Evolutionary conservation across 495 filamentous ascomycete genomes (phyloP), one percentile per base, ranked within the genome.

Genomic region (Hyaloscypha finlandica): DNA sequence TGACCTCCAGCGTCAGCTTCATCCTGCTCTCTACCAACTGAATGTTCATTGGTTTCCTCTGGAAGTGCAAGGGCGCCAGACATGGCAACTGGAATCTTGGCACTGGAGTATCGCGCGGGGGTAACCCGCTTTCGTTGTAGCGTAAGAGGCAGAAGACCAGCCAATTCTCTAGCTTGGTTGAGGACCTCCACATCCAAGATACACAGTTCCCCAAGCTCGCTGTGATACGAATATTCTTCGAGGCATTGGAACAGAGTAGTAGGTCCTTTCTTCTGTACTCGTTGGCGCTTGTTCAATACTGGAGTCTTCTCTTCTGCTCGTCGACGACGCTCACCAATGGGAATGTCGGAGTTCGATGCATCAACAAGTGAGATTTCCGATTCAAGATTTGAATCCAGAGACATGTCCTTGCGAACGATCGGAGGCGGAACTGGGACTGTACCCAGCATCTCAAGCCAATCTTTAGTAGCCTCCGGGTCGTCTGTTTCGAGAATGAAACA

Each of bases 381-480:
- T 6, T 29, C 62, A 33, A 64, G 52, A 2, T n/a, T 4, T 16
- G 62, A 22, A 56, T 64, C 52, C 1, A 64, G 12, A 6, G 16
- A 6, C 29, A 56, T 6, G 12, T 55, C 37, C 32, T 57, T 55
- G 12, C 16, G 37, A 29, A 31, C 37, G 6, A 59, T 65, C 22
- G 63, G 63, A 20, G 54, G 63, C 42, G 63, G 63, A 16, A 67
- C 32, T 5, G 55, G 55, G 3, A 48, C 31, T 11, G 55, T 32
- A 11, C 93, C 92, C 30, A 99, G 76, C 79, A 97, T 89, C 39
- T 90, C 81, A 33, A 97, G 79, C 96, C 96, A 99, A 74, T 98
- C 94, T 14, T 78, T 60, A n/a, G 86, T 87, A 62, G 93, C 84
- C 55, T 90, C 89, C 57, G 92, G 87, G 72, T 91, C 88, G 57